Conservation (phyloP, 225 moss, liverwort and hornwort species). For the Pseudoscleropodium purum region DNA sequence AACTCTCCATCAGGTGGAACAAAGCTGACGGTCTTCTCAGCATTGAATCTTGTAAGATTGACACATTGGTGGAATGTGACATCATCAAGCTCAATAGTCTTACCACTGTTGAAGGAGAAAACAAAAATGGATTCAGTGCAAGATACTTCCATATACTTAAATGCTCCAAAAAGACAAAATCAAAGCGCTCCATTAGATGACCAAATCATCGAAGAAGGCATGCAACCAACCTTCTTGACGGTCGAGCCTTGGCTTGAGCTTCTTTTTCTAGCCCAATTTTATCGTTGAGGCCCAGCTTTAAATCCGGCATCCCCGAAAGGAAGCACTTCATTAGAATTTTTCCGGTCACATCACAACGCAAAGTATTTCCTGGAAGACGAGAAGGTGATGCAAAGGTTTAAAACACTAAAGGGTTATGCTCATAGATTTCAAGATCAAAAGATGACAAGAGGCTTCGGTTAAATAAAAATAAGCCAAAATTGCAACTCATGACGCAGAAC, state of each 20-base stretch:
- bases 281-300: conserved; percentile 60
- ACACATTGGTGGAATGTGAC: conserved; percentile 69
- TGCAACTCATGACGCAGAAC: neutral
- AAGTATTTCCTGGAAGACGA: conserved; percentile 34
- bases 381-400: neutral
- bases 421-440: neutral
- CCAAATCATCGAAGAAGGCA: neutral
- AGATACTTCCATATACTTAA: neutral
- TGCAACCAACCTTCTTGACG: conserved; percentile 44
- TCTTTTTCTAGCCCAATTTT: conserved; percentile 66
- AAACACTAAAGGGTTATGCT: neutral
- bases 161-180: neutral
- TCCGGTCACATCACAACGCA: conserved; percentile 62
- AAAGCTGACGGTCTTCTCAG: conserved; percentile 66
- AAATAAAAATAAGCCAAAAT: neutral
- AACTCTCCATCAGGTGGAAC: conserved; percentile 71
- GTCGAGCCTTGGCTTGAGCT: conserved; percentile 62
- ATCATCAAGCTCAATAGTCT: conserved; percentile 67
- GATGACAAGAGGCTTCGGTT: neutral
- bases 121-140: neutral
- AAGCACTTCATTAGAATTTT: conserved; percentile 69
- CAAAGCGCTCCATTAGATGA: neutral
- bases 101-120: conserved; percentile 31
- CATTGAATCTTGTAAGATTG: conserved; percentile 57
- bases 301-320: conserved; percentile 68